Conservation (phyloP, 257 asterid species). For the Rehmannia glutinosa region DNA sequence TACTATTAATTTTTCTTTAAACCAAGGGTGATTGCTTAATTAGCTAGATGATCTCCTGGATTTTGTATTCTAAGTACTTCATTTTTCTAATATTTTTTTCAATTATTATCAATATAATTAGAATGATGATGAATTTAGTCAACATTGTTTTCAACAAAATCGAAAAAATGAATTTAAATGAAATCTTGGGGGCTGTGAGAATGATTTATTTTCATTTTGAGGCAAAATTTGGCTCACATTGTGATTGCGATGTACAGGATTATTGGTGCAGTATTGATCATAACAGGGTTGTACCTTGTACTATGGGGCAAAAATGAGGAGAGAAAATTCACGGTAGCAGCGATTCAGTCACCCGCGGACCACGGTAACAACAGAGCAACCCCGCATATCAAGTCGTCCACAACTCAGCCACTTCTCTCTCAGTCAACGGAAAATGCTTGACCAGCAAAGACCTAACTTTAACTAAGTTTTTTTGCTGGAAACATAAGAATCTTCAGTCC, state of each 20-base stretch:
- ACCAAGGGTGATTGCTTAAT: no score
- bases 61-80: no score
- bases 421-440: constrained; percentile 62
- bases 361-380: constrained; percentile 39
- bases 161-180: no score
- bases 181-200: no score
- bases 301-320: constrained; percentile 96
- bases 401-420: constrained; percentile 75
- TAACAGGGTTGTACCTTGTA: constrained; percentile 79
- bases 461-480: constrained; percentile 30
- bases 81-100: no score
- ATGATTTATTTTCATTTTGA: background rate
- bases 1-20: no score
- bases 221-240: background rate
- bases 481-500: constrained; percentile 7
- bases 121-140: no score
- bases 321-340: constrained; percentile 40
- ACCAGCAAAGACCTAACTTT: constrained; percentile 29
- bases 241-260: constrained; percentile 58
- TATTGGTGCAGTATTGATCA: constrained; percentile 82
- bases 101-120: no score
- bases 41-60: no score
- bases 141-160: no score
- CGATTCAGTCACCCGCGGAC: constrained; percentile 56
- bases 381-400: constrained; percentile 63